phyloP scores from a whole-genome alignment of 2,329 filamentous ascomycete species.

The Aureobasidium zeae region DNA sequence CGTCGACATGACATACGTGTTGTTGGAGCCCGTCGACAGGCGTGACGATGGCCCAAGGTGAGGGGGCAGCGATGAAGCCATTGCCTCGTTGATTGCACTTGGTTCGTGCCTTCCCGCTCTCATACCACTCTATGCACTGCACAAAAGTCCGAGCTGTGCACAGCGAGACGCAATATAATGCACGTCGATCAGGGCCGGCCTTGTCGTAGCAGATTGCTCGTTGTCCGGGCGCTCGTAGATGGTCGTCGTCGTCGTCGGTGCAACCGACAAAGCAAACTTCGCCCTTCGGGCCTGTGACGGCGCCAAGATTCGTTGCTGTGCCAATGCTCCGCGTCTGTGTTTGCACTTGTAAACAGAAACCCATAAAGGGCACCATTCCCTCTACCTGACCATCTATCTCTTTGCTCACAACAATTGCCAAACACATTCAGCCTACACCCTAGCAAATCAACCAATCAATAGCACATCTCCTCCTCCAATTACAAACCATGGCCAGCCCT shows the following conservation, averaged over 20 bases:
- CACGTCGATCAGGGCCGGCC: too few relatives aligned
- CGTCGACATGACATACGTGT: slow-evolving; percentile 86
- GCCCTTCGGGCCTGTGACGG: slow-evolving; percentile 1
- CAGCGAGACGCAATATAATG: too few relatives aligned
- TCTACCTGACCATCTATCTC: too few relatives aligned
- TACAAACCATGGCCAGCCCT: slow-evolving; percentile 75
- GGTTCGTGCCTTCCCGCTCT: too few relatives aligned
- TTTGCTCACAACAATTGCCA: too few relatives aligned
- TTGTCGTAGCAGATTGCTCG: too few relatives aligned
- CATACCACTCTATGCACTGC: not conserved
- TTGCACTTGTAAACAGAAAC: slow-evolving; percentile 14
- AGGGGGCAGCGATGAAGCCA: slow-evolving; percentile 18
- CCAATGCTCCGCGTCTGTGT: slow-evolving; percentile 14
- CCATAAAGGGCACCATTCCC: slow-evolving; percentile 14
- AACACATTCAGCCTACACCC: too few relatives aligned
- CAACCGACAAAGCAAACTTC: slow-evolving; percentile 11
- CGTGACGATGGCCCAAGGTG: slow-evolving; percentile 11
- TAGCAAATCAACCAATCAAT: too few relatives aligned
- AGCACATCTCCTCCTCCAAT: too few relatives aligned
- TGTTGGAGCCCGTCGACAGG: slow-evolving; percentile 39
- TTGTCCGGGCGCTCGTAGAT: too few relatives aligned
- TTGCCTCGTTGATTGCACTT: slow-evolving; percentile 12
- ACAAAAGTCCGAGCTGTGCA: too few relatives aligned
- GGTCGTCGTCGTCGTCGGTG: slow-evolving; percentile 1
- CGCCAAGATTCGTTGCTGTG: slow-evolving; percentile 9